Evolutionary conservation across 805 yeast genomes (phyloP).

Genomic region (Yarrowia sp.): DNA sequence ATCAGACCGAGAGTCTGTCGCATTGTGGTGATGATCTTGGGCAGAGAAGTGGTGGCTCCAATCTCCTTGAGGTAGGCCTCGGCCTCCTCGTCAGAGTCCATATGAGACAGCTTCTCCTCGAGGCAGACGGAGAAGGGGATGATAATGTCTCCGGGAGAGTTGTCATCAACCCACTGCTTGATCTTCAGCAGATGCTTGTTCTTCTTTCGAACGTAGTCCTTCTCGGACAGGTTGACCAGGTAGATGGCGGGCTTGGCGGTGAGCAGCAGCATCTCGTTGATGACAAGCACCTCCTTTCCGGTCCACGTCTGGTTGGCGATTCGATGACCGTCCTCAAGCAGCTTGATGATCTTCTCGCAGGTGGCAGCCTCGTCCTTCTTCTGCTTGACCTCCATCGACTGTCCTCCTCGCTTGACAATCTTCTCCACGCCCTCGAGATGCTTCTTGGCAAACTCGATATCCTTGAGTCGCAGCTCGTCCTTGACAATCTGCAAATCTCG

Average conservation of each 20-base stretch:
- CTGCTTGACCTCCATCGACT: slow-evolving; percentile 81
- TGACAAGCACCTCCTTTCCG: slow-evolving; percentile 83
- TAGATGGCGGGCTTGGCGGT: slow-evolving; percentile 96
- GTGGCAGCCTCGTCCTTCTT: slow-evolving; percentile 81
- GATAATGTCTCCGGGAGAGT: slow-evolving; percentile 86
- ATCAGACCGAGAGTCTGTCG: slow-evolving; percentile 81
- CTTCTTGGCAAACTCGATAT: slow-evolving; percentile 90
- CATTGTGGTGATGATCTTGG: slow-evolving; percentile 83
- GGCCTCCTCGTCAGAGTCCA: slow-evolving; percentile 82
- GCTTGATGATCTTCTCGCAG: slow-evolving; percentile 68
- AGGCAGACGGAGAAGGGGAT: slow-evolving; percentile 90
- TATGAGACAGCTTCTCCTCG: slow-evolving; percentile 85
- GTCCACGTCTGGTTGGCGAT: slow-evolving; percentile 87
- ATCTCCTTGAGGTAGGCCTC: slow-evolving; percentile 70
- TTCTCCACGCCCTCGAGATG: slow-evolving; percentile 74
- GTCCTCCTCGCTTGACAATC: slow-evolving; percentile 84
- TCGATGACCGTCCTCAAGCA: slow-evolving; percentile 81
- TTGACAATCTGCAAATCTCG: slow-evolving; percentile 90
- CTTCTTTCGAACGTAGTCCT: slow-evolving; percentile 81
- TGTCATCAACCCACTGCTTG: slow-evolving; percentile 84
- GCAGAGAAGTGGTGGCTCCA: slow-evolving; percentile 77
- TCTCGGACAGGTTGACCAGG: slow-evolving; percentile 85
- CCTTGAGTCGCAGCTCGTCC: slow-evolving; percentile 92
- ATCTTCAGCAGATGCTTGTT: slow-evolving; percentile 81
- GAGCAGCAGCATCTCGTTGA: slow-evolving; percentile 80